A percentile compares a stretch with the other conserved stretches of the same genome.
Conservation (phyloP, 768 basidiomycete species). For the Amanita thiersii region DNA sequence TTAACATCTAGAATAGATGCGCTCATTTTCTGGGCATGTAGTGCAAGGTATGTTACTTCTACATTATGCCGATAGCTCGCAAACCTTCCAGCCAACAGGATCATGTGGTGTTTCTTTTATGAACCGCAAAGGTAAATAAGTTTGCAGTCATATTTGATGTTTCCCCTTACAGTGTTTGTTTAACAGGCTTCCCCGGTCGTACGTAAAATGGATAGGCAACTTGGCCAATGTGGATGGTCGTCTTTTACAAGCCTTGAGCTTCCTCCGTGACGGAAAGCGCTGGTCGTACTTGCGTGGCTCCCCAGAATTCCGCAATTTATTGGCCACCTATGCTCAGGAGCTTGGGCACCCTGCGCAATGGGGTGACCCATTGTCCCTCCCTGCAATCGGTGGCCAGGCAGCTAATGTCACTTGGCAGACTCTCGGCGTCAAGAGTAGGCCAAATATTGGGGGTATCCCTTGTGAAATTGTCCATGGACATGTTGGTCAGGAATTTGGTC, state of each 20-base stretch:
- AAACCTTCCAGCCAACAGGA: constrained; percentile 30
- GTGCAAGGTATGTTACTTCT: constrained; percentile 41
- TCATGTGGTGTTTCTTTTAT: constrained; percentile 89
- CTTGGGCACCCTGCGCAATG: constrained; percentile 53
- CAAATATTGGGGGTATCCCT: constrained; percentile 60
- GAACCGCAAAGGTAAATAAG: constrained; percentile 51
- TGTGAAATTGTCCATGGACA: constrained; percentile 67
- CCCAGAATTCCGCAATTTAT: constrained; percentile 27
- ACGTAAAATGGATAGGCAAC: constrained; percentile 72
- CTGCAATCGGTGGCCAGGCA: constrained; percentile 49
- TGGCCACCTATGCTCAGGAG: constrained; percentile 39
- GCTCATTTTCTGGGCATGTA: constrained; percentile 69
- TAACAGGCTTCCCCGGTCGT: constrained; percentile 49
- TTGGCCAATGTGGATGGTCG: constrained; percentile 62
- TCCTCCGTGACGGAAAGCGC: constrained; percentile 36
- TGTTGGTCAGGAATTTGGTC: constrained; percentile 35
- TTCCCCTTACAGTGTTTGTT: constrained; percentile 1
- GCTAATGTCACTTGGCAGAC: constrained; percentile 49
- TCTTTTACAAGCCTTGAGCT: constrained; percentile 44
- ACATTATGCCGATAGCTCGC: background rate
- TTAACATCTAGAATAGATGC: constrained; percentile 52
- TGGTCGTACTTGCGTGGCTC: constrained; percentile 55
- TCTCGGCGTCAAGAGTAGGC: constrained; percentile 44
- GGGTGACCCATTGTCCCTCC: constrained; percentile 54
- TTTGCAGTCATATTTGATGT: constrained; percentile 4